Percentiles rank a stretch among this genome's conserved stretches.
Conservation (phyloP, 345 rosid genomes). For the Salix purpurea region DNA sequence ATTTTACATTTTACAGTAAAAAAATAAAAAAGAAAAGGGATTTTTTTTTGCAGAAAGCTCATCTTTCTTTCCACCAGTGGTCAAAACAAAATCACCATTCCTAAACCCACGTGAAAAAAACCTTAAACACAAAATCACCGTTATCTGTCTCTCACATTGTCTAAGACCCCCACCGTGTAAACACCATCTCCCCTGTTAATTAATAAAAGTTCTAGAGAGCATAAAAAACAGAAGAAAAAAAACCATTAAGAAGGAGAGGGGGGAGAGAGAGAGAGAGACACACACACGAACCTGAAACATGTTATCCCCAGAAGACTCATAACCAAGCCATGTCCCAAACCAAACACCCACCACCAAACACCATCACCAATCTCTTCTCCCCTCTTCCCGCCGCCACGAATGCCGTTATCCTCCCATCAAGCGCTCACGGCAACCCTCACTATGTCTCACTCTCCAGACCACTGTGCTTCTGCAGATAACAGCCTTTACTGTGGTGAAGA, state of each 20-base stretch:
- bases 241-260: not conserved
- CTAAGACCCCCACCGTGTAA: not conserved
- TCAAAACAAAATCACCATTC: not conserved
- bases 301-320: conserved; percentile 15
- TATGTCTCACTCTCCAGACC: conserved; percentile 12
- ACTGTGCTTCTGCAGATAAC: conserved; percentile 9
- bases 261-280: not conserved
- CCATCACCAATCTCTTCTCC: not conserved
- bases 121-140: not conserved
- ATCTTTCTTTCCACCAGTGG: not conserved
- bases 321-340: conserved; percentile 22
- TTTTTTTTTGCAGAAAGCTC: too few relatives aligned
- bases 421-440: not conserved
- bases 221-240: not conserved
- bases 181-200: not conserved
- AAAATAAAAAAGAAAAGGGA: not conserved
- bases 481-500: conserved; percentile 27
- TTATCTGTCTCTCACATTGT: not conserved
- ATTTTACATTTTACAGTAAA: too few relatives aligned
- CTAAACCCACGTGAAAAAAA: not conserved
- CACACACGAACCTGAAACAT: conserved; percentile 6
- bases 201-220: not conserved
- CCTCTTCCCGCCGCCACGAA: conserved; percentile 5
- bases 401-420: conserved; percentile 14
- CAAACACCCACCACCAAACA: conserved; percentile 4